Evolutionary conservation across 768 basidiomycete genomes (phyloP), one percentile per base, ranked within the genome.

Genomic region (Baorangia bicolor): DNA sequence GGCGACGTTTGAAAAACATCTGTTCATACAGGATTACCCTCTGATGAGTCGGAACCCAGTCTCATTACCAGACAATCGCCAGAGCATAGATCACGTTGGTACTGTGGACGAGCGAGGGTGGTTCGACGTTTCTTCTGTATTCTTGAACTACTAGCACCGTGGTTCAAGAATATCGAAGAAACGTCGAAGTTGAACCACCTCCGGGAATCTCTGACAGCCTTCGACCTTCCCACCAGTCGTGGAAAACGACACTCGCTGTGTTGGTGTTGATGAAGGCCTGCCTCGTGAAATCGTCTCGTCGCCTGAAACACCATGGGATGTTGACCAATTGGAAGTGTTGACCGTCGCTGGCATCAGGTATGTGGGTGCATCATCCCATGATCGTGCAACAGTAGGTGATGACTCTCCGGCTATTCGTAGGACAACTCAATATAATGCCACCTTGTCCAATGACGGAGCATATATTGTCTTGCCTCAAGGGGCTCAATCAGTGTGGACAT

Each of bases 121-220:
- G 8, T 52, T 52, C 35, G 40, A 52, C 3, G 23, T 52, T 28
- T 52, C 12, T 42, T 52, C 51, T 45, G 45, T 28, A 37, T 52
- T 6, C 20, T 33, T 20, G n/a, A n/a, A n/a, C n/a, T n/a, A n/a
- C n/a, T n/a, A n/a, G n/a, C n/a, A n/a, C n/a, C n/a, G n/a, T n/a
- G n/a, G n/a, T n/a, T n/a, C n/a, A n/a, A n/a, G n/a, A n/a, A n/a
- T n/a, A n/a, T n/a, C n/a, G n/a, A n/a, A n/a, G n/a, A n/a, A n/a
- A n/a, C n/a, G n/a, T n/a, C n/a, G n/a, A n/a, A n/a, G n/a, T n/a
- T n/a, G n/a, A 30, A 1, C 49, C 39, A 4, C 13, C n/a, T 6
- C 27, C 45, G 14, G 44, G 16, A 13, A 31, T 18, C 18, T 21
- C 20, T 4, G 45, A 23, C 9, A 21, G 4, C 45, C 31, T 8